These are phyloP conservation scores for Magnusiomyces magnusii DNA, from an alignment of 1,139 yeast species.

Conservation along the genomic window DNA sequence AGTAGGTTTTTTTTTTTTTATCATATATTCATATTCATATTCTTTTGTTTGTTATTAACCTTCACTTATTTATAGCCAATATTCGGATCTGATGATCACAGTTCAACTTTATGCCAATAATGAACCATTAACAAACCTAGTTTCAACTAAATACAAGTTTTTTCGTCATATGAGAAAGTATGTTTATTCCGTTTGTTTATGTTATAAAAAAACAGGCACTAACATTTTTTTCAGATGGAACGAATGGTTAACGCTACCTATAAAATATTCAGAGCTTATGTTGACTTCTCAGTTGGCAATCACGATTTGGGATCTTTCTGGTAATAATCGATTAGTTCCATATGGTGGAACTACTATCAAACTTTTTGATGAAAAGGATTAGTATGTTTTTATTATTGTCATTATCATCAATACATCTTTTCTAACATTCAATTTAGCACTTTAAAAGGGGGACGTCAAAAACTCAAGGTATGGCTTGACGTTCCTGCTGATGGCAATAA, in stretches of 20 bases:
- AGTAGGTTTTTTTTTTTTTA: conserved; percentile 13
- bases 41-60: neutral
- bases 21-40: no score
- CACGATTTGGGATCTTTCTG: conserved; percentile 58
- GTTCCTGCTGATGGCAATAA: conserved; percentile 32
- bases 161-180: conserved; percentile 39
- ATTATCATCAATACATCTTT: no score
- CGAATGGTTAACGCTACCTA: conserved; percentile 63
- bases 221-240: conserved; percentile 39
- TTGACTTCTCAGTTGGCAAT: conserved; percentile 53
- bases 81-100: conserved; percentile 57
- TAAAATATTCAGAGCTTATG: conserved; percentile 61
- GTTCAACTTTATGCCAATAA: conserved; percentile 55
- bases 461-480: conserved; percentile 38
- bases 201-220: no score
- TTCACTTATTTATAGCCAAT: conserved; percentile 24
- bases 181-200: no score
- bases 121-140: conserved; percentile 58
- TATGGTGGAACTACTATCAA: conserved; percentile 53
- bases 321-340: conserved; percentile 43
- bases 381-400: no score
- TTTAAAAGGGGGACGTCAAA: conserved; percentile 51
- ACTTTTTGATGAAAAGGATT: conserved; percentile 46
- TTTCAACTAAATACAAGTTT: conserved; percentile 56
- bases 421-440: no score